Conservation (phyloP, 2,329 filamentous ascomycete species). For the Elsinoe australis region DNA sequence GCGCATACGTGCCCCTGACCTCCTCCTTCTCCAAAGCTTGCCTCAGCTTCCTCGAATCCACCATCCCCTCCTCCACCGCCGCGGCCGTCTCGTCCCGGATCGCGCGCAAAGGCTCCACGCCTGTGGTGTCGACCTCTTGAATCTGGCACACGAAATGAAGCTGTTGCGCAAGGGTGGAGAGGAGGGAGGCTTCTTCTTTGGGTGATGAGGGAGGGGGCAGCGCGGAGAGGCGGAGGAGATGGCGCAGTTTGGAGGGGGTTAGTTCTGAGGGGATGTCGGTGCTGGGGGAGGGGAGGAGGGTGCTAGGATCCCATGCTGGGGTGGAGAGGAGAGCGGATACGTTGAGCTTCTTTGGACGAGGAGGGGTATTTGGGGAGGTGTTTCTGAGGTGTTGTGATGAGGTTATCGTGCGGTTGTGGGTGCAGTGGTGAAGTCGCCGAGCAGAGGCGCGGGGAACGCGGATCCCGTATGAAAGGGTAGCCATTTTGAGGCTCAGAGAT, state of each 20-base stretch:
- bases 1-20: conserved; percentile 47
- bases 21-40: conserved; percentile 55
- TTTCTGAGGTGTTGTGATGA: background rate
- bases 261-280: conserved; percentile 37
- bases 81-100: conserved; percentile 70
- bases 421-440: background rate
- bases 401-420: too few species aligned
- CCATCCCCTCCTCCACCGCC: conserved; percentile 49
- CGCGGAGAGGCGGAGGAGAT: conserved; percentile 82
- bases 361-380: background rate
- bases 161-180: conserved; percentile 69
- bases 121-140: conserved; percentile 66
- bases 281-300: conserved; percentile 52
- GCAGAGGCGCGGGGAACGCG: background rate
- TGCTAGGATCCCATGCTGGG: conserved; percentile 77
- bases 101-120: conserved; percentile 64
- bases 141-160: conserved; percentile 86
- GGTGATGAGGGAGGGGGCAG: conserved; percentile 61
- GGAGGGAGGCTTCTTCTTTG: conserved; percentile 61
- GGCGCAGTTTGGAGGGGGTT: conserved; percentile 62
- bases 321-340: conserved; percentile 45
- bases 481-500: background rate
- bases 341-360: background rate
- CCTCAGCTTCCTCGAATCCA: conserved; percentile 52
- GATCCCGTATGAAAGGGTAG: background rate